Conservation (phyloP, 768 basidiomycete species). For the Lentinula sp. region DNA sequence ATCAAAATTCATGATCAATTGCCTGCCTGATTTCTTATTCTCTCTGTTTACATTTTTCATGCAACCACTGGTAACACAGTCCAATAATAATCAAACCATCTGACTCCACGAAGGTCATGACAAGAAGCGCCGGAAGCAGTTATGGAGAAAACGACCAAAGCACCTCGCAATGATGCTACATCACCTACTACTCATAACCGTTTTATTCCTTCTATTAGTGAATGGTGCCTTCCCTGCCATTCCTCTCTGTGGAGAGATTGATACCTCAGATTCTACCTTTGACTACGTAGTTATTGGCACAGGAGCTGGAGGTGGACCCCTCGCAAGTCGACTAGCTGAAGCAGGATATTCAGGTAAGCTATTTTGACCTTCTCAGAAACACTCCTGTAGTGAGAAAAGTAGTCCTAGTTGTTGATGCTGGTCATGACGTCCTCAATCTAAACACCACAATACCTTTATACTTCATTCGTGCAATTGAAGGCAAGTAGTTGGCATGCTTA, state of each 20-base stretch:
- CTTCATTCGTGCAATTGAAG: constrained; percentile 18
- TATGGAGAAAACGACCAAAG: too few species aligned
- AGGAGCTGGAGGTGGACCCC: constrained; percentile 10
- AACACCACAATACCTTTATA: constrained; percentile 24
- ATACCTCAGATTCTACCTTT: neutral
- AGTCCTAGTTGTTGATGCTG: constrained; percentile 25
- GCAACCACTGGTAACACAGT: too few species aligned
- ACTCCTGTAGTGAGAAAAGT: neutral
- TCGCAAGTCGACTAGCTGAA: constrained; percentile 11
- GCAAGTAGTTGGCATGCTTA: constrained; percentile 5
- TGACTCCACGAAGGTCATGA: neutral
- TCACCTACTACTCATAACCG: neutral
- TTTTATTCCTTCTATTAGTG: neutral
- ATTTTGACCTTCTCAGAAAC: neutral
- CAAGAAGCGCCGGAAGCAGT: neutral
- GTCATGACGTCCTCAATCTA: constrained; percentile 18
- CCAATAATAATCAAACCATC: too few species aligned
- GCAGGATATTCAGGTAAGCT: constrained; percentile 8
- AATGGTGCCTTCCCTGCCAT: neutral
- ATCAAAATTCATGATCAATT: too few species aligned
- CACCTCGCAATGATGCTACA: neutral
- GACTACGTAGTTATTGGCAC: constrained; percentile 8
- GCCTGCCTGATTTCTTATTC: too few species aligned
- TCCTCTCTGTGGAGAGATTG: neutral
- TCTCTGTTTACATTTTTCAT: too few species aligned